Conservation (phyloP, 352 stramenopile species). For the Pythium diclinum region DNA sequence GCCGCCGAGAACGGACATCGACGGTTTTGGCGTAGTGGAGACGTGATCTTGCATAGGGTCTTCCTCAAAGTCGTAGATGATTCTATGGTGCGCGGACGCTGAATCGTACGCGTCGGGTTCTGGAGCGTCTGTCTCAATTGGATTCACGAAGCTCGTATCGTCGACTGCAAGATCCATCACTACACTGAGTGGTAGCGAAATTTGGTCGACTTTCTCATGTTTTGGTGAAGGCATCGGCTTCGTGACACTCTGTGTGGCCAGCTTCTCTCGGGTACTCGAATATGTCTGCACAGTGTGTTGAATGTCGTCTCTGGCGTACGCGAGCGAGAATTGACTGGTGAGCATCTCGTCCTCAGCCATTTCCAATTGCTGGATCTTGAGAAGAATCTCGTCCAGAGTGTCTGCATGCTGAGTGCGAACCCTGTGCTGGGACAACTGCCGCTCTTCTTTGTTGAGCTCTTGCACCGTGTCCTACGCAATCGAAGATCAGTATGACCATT, state of each 20-base stretch:
- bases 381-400: slow-evolving; percentile 50
- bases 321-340: slow-evolving; percentile 34
- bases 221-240: background rate
- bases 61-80: background rate
- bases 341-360: slow-evolving; percentile 37
- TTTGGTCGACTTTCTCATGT: background rate
- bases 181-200: slow-evolving; percentile 37
- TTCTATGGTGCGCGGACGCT: too few relatives aligned
- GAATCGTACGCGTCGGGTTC: background rate
- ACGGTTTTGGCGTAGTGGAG: background rate
- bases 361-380: slow-evolving; percentile 48
- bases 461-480: slow-evolving; percentile 49
- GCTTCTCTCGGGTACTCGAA: background rate
- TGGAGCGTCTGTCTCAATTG: background rate
- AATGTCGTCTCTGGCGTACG: slow-evolving; percentile 10
- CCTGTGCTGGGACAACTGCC: slow-evolving; percentile 26
- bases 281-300: too few relatives aligned
- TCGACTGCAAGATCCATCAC: slow-evolving; percentile 44
- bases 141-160: background rate
- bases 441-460: slow-evolving; percentile 55
- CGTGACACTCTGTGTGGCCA: background rate
- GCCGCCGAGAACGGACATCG: slow-evolving; percentile 13
- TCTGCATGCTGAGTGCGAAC: slow-evolving; percentile 29
- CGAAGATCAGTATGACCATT: slow-evolving; percentile 4
- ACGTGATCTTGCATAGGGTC: background rate